Conservation (phyloP, 345 rosid genomes). For the Aquilaria malaccensis region DNA sequence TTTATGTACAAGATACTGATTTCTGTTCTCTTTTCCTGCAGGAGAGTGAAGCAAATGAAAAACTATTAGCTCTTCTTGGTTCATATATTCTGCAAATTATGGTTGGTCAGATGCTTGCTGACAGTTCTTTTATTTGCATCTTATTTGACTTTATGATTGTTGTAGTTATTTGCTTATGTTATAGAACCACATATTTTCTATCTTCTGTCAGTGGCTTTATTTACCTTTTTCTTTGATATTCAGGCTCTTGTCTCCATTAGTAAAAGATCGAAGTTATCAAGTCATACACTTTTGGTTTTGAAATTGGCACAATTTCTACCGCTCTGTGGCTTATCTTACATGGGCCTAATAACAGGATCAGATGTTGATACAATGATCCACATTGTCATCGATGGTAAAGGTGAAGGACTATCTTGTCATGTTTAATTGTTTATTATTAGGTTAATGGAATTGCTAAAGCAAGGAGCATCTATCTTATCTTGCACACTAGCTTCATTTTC, state of each 20-base stretch:
- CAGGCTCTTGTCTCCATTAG: constrained; percentile 68
- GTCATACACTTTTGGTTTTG: constrained; percentile 33
- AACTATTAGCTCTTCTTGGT: constrained; percentile 63
- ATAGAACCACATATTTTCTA: neutral
- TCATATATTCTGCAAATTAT: constrained; percentile 59
- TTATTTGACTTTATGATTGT: neutral
- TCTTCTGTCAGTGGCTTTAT: constrained; percentile 1
- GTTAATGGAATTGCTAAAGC: neutral
- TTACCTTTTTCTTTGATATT: constrained; percentile 14
- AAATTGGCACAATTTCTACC: constrained; percentile 40
- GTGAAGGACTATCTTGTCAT: constrained; percentile 7
- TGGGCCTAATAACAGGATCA: constrained; percentile 62
- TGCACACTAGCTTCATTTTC: neutral
- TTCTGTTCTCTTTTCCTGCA: constrained; percentile 21
- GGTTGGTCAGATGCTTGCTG: constrained; percentile 41
- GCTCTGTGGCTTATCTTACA: constrained; percentile 50
- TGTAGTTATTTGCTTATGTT: neutral
- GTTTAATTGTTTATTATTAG: neutral
- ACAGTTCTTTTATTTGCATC: neutral
- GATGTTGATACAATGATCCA: constrained; percentile 36
- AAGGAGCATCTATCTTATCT: neutral
- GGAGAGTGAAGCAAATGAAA: constrained; percentile 45
- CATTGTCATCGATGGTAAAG: constrained; percentile 40
- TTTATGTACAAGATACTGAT: constrained; percentile 1
- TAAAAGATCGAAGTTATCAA: constrained; percentile 26